Evolutionary conservation across 2,329 filamentous ascomycete species (phyloP), one percentile per base, ranked within the genome.

Genomic region (Fonsecaea nubica): DNA sequence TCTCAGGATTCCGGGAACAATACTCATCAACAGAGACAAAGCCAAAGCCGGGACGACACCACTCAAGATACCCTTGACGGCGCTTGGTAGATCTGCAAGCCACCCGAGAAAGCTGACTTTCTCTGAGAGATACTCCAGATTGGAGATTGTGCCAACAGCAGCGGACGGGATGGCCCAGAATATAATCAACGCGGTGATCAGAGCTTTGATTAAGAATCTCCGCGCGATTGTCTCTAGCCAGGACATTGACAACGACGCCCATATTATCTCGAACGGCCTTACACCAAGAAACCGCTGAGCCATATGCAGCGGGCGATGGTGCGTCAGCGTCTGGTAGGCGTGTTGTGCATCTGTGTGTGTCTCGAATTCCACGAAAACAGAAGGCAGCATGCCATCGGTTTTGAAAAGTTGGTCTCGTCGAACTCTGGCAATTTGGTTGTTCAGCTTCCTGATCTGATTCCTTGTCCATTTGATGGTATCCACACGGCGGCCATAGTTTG

Each of bases 281-380:
- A 97, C 86, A 4, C 93, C 94, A 59, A 94, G 90, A 72, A 90
- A 92, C 3, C 92, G 88, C n/a, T 92, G 92, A 0, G 90, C 87
- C 89, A 98, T 93, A 74, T 94, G 92, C 45, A 96, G 84, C 7
- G 92, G 90, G 65, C 92, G 89, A 77, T 97, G 92, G 76, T 96
- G 92, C 1, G 93, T 89, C 12, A 97, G 82, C 1, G 90, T 89
- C 77, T 98, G 95, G 74, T 89, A 90, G 8, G 94, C 94, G 56
- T 89, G 86, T 77, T 98, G 93, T 7, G 95, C 95, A 61, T 91
- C 90, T 58, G 90, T 86, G 75, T 97, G 92, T 0, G 86, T 89
- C 55, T 86, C 83, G 74, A 97, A 98, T 76, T 98, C 93, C 72
- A 98, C 88, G 72, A 98, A 98, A 8, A 93, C 91, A 21, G 92